Evolutionary conservation across 441 rosid genomes (phyloP), one percentile per base, ranked within the genome.

Genomic region (Gossypium lobatum): DNA sequence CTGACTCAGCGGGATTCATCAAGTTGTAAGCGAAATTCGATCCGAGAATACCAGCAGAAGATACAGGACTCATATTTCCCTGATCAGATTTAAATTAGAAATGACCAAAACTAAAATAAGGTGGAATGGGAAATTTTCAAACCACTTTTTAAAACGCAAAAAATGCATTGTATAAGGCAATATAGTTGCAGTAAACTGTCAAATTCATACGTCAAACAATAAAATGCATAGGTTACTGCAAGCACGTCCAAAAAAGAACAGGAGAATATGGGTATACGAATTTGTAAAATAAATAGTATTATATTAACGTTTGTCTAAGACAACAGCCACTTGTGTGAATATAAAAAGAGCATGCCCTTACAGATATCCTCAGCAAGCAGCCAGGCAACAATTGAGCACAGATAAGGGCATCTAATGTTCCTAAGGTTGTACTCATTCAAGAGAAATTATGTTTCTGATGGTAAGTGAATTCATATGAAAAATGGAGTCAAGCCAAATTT

Each of bases 61-160:
- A 78, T 72, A 86, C 25, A 21, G 85, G 74, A 70, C 78, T 66
- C 57, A 82, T 73, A 76, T 79, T 87, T 71, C 88, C 90, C 88
- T 83, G 76, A 42, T 58, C 58, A 68, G 11, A 8, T 54, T 28
- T 53, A 46, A 68, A 76, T 13, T 31, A 20, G 20, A 21, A 70
- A 37, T 37, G 42, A 37, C 9, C 2, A 37, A 37, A 37, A 7
- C 42, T 37, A 37, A 37, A 37, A 37, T 37, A 37, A 37, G 42
- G 9, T 37, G 42, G 42, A 37, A 37, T 37, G 42, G 42, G 42
- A 37, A 37, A 37, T 6, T 37, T 37, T 37, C 42, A 37, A 37
- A 37, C 9, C 42, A 37, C 42, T 37, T 37, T 34, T 37, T 4
- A 37, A 48, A 63, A 63, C 18, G 8, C n/a, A 20, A 37, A 4